A percentile compares a stretch with the other conserved stretches of the same genome.
These are phyloP conservation scores for Ciborinia camelliae DNA, from an alignment of 2,329 filamentous ascomycete genomes.

Conservation along the genomic window DNA sequence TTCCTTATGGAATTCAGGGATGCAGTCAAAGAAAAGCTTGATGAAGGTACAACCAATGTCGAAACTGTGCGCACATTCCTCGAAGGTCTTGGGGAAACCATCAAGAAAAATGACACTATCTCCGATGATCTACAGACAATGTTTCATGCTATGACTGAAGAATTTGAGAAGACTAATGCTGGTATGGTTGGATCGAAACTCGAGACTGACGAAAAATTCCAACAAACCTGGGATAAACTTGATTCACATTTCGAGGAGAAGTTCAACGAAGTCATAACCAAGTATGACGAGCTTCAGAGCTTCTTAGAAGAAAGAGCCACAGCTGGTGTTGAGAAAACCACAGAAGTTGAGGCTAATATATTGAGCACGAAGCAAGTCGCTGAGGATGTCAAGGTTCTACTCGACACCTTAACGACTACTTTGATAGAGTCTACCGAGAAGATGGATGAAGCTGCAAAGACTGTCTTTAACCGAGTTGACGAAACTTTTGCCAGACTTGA, in stretches of 20 bases:
- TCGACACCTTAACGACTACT: constrained; percentile 78
- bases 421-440: constrained; percentile 82
- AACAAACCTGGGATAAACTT: constrained; percentile 53
- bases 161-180: constrained; percentile 83
- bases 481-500: constrained; percentile 73
- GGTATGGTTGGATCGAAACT: constrained; percentile 76
- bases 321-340: constrained; percentile 68
- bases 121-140: constrained; percentile 67
- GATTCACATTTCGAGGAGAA: constrained; percentile 58
- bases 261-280: constrained; percentile 73
- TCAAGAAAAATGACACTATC: constrained; percentile 55
- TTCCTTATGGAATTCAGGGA: constrained; percentile 76
- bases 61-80: constrained; percentile 70
- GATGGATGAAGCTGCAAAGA: constrained; percentile 82
- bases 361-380: constrained; percentile 73
- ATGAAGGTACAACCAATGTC: constrained; percentile 68
- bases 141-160: constrained; percentile 71
- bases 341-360: constrained; percentile 70
- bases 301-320: constrained; percentile 71
- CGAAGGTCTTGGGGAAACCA: constrained; percentile 61
- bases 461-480: constrained; percentile 78
- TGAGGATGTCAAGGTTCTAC: constrained; percentile 81
- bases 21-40: constrained; percentile 71
- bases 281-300: constrained; percentile 82
- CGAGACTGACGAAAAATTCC: constrained; percentile 77